Evolutionary conservation across 371 early-diverging fungal species (phyloP), one percentile per base, ranked within the genome.

Genomic region (Coemansia sp.): DNA sequence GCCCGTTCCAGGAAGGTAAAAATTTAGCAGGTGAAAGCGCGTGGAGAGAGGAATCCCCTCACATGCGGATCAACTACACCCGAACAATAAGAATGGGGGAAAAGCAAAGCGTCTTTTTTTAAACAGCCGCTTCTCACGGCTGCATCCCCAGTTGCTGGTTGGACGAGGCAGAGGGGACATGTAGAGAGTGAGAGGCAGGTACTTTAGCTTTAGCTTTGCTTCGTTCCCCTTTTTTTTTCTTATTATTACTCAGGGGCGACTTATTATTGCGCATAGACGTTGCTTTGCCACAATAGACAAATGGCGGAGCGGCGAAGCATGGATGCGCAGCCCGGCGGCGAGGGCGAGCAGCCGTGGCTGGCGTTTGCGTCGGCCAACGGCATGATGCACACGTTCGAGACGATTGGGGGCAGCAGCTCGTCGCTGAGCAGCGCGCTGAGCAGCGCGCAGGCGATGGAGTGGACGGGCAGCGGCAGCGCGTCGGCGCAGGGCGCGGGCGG

Each of bases 321-420:
- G 61, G 74, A 74, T 14, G 61, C 71, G 10, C 66, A 48, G 34
- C 66, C 75, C 2, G 42, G 50, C 7, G 47, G 50, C 26, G 47
- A 38, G 33, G 34, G 31, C 43, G 57, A 61, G 42, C 75, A 70
- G 66, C 75, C 75, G 14, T 74, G 75, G 75, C 75, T 74, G 11
- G 55, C 71, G 2, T 74, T 70, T 52, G 72, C 75, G 30, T 63
- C 65, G 30, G 66, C 75, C 43, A 51, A 74, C 49, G 68, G 64
- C n/a, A 68, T 76, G 68, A 76, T 76, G 76, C 76, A 76, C 34
- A 76, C 76, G 16, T 68, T 76, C 43, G 76, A 76, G 59, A 75
- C 59, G 16, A 43, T 76, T 10, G 76, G 76, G 6, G 68, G 76
- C 49, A 74, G 68, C 45, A 52, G 50, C 12, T 41, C 45, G 20